Percentiles rank a stretch among this genome's conserved stretches.
These are phyloP conservation scores for Sporothrix pseudoabietina DNA, from an alignment of 2,329 filamentous ascomycete species.

Conservation along the genomic window DNA sequence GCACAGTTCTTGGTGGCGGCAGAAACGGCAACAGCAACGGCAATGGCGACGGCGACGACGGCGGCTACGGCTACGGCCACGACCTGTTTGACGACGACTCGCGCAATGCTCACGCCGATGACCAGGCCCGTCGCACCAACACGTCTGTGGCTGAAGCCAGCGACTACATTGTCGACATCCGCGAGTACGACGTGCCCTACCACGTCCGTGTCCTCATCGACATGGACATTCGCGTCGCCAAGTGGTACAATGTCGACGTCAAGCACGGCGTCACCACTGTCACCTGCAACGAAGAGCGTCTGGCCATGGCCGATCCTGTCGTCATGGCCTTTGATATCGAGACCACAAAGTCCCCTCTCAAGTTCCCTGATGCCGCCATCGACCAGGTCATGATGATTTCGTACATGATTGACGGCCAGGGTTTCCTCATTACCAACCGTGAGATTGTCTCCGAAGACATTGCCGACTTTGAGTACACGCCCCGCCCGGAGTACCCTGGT, in stretches of 20 bases:
- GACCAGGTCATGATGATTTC: constrained; percentile 99
- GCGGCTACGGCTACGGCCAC: constrained; percentile 54
- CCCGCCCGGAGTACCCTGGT: constrained; percentile 91
- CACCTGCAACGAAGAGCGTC: constrained; percentile 79
- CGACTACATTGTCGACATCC: constrained; percentile 97
- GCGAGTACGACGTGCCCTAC: constrained; percentile 99
- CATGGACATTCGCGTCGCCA: constrained; percentile 91
- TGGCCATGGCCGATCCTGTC: constrained; percentile 92
- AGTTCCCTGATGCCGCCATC: constrained; percentile 91
- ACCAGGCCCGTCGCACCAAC: constrained; percentile 20
- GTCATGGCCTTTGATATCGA: constrained; percentile 99
- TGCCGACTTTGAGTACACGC: constrained; percentile 96
- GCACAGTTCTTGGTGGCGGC: constrained; percentile 65
- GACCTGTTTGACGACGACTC: constrained; percentile 90
- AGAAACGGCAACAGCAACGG: constrained; percentile 39
- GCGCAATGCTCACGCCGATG: constrained; percentile 68
- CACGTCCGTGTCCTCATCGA: constrained; percentile 99
- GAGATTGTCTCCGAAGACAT: constrained; percentile 98
- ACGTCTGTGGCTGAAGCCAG: constrained; percentile 74
- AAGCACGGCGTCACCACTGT: constrained; percentile 89
- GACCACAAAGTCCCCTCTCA: constrained; percentile 91
- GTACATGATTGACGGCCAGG: constrained; percentile 99
- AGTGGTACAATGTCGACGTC: constrained; percentile 94
- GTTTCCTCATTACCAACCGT: constrained; percentile 95
- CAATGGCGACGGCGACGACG: constrained; percentile 64